Base-by-base conservation (phyloP, 2,329 filamentous ascomycete genomes). In the Fusarium siculi region DNA sequence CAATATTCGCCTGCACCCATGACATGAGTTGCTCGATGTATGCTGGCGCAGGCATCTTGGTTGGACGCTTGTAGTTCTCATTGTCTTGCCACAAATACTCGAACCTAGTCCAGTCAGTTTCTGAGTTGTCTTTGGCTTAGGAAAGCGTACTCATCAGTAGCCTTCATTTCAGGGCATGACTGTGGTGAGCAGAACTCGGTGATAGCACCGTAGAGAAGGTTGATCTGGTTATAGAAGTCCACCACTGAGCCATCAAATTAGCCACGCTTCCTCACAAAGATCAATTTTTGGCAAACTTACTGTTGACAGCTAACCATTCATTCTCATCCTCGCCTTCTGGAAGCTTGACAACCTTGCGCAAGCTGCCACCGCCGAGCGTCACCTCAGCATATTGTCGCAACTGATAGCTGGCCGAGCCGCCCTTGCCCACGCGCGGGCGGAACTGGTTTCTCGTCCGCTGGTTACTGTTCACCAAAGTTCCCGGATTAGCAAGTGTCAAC, bases 161-260 rank as follows among this genome's bases (percentile, higher is more conserved):
- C 96, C 84, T 99, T 99, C 96, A 99, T 99, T 85, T 98, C 96
- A 2, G 96, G 96, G 82, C 96, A 99, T 74, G 95, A 95, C 81
- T 96, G 93, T 37, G 96, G 96, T 32, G 96, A 98, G 87, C 96
- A 99, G 84, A 99, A 99, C 81, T 99, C 96, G 68, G 96, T 99
- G 81, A 99, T 99, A 75, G 96, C 96, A 67, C 97, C 97, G 82
- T 99, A 99, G 67, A 99, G 92, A 40, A 99, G 89, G 85, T 99
- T 99, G 87, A 99, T 97, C 84, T 99, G 96, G 86, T 99, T 99
- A 90, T 99, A 99, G 84, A 99, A 99, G 84, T 99, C 96, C 86
- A 99, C 96, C 86, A 99, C 95, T 97, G 76, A 36, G 52, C 15
- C 30, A 30, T 28, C 8, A 19, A 25, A 42, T 57, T 25, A 65